Evolutionary conservation across 2,329 filamentous ascomycete species (phyloP).

Genomic region (Ploettnerulaceae sp.): DNA sequence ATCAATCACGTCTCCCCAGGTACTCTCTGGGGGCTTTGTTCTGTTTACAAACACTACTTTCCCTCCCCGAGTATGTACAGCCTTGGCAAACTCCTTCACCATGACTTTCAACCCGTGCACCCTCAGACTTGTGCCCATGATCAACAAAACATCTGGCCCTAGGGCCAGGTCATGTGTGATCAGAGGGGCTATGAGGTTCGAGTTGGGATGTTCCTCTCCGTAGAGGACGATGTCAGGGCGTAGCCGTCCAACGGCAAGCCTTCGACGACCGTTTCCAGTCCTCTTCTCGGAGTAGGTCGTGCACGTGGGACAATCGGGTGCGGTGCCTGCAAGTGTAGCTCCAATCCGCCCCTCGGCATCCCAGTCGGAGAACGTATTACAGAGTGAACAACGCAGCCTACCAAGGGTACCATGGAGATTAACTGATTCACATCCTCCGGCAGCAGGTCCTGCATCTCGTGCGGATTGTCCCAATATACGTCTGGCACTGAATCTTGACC

Average conservation of each 20-base stretch:
- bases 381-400: conserved; percentile 58
- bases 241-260: conserved; percentile 61
- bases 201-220: conserved; percentile 66
- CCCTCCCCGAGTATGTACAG: conserved; percentile 59
- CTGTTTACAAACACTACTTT: conserved; percentile 70
- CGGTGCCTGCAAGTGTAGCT: conserved; percentile 52
- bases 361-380: conserved; percentile 54
- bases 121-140: conserved; percentile 65
- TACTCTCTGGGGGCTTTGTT: conserved; percentile 66
- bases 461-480: too few relatives aligned
- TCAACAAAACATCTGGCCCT: conserved; percentile 61
- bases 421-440: conserved; percentile 43
- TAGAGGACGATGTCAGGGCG: conserved; percentile 71
- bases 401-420: conserved; percentile 67
- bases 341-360: conserved; percentile 46
- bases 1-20: conserved; percentile 68
- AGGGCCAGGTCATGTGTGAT: conserved; percentile 62
- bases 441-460: conserved; percentile 17
- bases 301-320: conserved; percentile 64
- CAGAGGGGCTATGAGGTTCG: conserved; percentile 62
- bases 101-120: conserved; percentile 69
- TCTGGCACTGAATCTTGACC: conserved; percentile 49
- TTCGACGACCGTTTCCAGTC: conserved; percentile 61
- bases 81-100: conserved; percentile 66
- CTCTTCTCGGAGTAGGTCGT: conserved; percentile 56